Base-by-base conservation (phyloP, 129 eudicot species). In the Kitagawia praeruptora region DNA sequence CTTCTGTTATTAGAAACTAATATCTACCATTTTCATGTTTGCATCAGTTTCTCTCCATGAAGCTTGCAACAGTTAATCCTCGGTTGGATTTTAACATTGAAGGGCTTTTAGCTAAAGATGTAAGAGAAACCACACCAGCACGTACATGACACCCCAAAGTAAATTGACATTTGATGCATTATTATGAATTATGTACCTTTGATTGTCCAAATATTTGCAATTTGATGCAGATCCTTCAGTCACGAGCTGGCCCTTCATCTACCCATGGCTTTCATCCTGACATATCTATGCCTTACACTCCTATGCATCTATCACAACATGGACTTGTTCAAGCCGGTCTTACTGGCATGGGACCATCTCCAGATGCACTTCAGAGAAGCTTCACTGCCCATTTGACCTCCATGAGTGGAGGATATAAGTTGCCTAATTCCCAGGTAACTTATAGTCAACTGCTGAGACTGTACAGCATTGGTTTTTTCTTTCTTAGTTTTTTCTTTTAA, bases 51-150 rank as follows among this genome's bases (percentile, higher is more conserved):
- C 82, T 95, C 56, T 95, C 99, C 31, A 95, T 95, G 99, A 95
- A 95, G 83, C 96, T 95, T 5, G 96, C 99, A 34, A 95, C 99
- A 10, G 99, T 95, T 74, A 92, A 95, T 82, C 97, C 99, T 31
- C 79, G 93, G 37, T 77, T 89, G 93, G 96, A 95, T 80, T 87
- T 92, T 84, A 87, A 86, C 81, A 77, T 90, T 56, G 99, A 90
- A 80, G 91, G 88, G 72, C 89, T 90, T 75, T 83, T 95, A 47
- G 88, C 94, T 70, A 95, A 95, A 86, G 97, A 95, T 81, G 99
- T 95, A 88, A 90, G 96, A 74, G 46, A 28, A 77, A 9, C 25
- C 28, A n/a, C 54, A 28, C 70, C 14, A n/a, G 56, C 46, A 15
- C 42, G 21, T 58, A 58, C 34, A 58, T 58, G 15, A 66, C 34